Base-by-base conservation (phyloP, 179 eudicot species). In the Silene coronaria region DNA sequence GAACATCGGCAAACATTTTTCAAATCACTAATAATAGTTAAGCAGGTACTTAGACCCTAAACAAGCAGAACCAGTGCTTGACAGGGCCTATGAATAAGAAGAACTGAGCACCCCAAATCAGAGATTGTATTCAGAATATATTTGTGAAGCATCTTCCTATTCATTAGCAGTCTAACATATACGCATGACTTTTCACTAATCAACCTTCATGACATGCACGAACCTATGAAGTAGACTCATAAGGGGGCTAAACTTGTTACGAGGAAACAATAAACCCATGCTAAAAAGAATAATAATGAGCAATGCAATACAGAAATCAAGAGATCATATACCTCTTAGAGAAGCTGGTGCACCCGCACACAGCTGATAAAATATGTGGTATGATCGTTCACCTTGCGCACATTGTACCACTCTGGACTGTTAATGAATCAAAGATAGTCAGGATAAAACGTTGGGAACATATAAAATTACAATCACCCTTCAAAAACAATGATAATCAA, bases 391-490 rank as follows among this genome's bases (percentile, higher is more conserved):
- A 83, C 99, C 99, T 72, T 90, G 88, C n/a, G 93, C 81, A 84
- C 97, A 91, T 85, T 96, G 99, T 51, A 93, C 97, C 77, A 96
- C 99, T 82, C 99, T 88, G 60, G 99, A 91, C 99, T 94, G 96
- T 83, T 79, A 78, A 83, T 19, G 32, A 77, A 82, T n/a, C 66
- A 70, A 59, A 67, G 76, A 58, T 48, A 21, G 74, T 83, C 72
- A 78, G 77, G 71, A 77, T 38, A 73, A 77, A 38, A 7, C 12
- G 28, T 22, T 27, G n/a, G n/a, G n/a, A 27, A 58, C 4, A 58
- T 48, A 65, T n/a, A 59, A 71, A 23, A 77, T 11, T 7, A 72
- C 24, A 55, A 28, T 57, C 45, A 71, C 6, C 22, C 45, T 38
- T 17, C 14, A 72, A 16, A 24, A 71, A 21, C 36, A 72, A 72